Conservation (phyloP, 2,329 filamentous ascomycete species). For the Exophiala sp. region DNA sequence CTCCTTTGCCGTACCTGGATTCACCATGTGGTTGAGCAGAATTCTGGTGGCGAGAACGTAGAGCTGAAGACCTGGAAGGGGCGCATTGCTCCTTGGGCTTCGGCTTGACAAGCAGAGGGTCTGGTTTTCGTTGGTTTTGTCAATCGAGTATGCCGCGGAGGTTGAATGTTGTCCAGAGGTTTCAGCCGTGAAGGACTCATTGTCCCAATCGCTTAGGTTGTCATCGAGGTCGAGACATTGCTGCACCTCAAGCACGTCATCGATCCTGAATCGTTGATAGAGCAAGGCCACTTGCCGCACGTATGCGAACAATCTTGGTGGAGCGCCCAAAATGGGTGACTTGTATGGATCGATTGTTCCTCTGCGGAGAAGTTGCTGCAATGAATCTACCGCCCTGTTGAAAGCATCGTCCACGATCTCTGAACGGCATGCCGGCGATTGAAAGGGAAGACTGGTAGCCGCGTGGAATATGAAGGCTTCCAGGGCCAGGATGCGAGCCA, state of each 20-base stretch:
- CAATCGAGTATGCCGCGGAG: neutral
- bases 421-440: slow-evolving; percentile 4
- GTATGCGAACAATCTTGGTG: slow-evolving; percentile 26
- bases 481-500: slow-evolving; percentile 23
- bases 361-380: slow-evolving; percentile 14
- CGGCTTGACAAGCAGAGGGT: neutral
- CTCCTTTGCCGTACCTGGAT: neutral
- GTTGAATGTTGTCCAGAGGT: neutral
- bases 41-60: slow-evolving; percentile 4
- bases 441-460: slow-evolving; percentile 30
- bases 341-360: slow-evolving; percentile 1
- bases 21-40: slow-evolving; percentile 4
- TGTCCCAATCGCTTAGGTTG: neutral
- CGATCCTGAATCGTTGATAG: neutral
- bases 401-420: slow-evolving; percentile 25
- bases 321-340: slow-evolving; percentile 28
- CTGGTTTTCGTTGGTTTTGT: neutral
- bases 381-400: slow-evolving; percentile 7
- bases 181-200: neutral
- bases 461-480: slow-evolving; percentile 32
- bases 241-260: neutral
- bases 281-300: slow-evolving; percentile 18
- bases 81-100: neutral
- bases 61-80: neutral
- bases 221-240: slow-evolving; percentile 4